A percentile compares a stretch with the other conserved stretches of the same genome.
Evolutionary conservation across 345 rosid genomes (phyloP).

Genomic region (Viola odorata): DNA sequence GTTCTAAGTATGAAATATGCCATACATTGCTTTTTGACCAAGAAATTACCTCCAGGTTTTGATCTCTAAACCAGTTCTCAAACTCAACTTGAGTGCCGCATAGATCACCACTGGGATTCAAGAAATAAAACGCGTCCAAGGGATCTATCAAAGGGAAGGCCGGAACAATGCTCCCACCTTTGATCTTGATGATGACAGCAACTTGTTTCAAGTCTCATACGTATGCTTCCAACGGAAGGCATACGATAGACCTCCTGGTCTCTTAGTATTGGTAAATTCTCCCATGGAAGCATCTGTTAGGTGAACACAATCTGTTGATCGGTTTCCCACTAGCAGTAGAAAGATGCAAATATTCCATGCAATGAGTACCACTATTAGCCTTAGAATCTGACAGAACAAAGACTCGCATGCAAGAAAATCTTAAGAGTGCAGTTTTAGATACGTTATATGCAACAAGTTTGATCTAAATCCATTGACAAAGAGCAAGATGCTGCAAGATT

Average conservation of each 20-base stretch:
- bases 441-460: no score
- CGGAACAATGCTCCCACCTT: slow-evolving; percentile 25
- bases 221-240: slow-evolving; percentile 87
- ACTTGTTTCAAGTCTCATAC: slow-evolving; percentile 44
- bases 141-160: slow-evolving; percentile 81
- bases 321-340: slow-evolving; percentile 82
- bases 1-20: background rate
- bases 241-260: slow-evolving; percentile 88
- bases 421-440: no score
- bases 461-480: no score
- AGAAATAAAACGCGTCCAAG: slow-evolving; percentile 72
- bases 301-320: no score
- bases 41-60: slow-evolving; percentile 65
- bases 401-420: no score
- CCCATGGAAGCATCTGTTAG: slow-evolving; percentile 98
- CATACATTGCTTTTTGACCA: background rate
- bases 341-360: no score
- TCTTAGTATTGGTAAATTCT: slow-evolving; percentile 73
- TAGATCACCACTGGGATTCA: slow-evolving; percentile 93
- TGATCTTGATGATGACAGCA: slow-evolving; percentile 31
- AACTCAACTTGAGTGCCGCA: slow-evolving; percentile 52
- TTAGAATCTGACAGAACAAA: no score
- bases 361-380: no score
- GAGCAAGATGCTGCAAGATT: no score
- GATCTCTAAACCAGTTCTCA: slow-evolving; percentile 77